Evolutionary conservation across 306 rosid species (phyloP), one percentile per base, ranked within the genome.

Genomic region (Prosopis cineraria): DNA sequence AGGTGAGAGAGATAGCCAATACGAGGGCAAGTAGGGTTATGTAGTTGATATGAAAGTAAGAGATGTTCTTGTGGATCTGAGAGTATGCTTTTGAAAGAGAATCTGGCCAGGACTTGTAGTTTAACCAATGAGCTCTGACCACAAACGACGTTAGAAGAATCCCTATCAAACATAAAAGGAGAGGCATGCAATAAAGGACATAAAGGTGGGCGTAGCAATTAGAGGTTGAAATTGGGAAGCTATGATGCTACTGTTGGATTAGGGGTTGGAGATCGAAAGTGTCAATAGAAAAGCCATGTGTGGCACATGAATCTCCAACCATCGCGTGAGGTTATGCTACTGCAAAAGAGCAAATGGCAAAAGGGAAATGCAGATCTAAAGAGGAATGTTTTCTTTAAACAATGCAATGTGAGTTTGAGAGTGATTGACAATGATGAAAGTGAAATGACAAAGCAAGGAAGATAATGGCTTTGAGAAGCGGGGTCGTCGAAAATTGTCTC

Each of bases 41-140:
- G 89, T 93, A 93, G 78, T 93, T 93, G 14, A 93, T 96, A 41
- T 97, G 98, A 72, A 93, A 93, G 79, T 93, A 93, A 43, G 88
- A 13, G 78, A 88, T 53, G 74, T 93, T 93, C 84, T 90, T 93
- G 52, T 97, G 98, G 91, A 91, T 90, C 87, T 97, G 91, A 30
- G 94, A 87, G 78, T 91, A 91, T 3, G 98, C 98, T 24, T 93
- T 97, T 40, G 98, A 17, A 1, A 93, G 86, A 43, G 86, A 80
- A 3, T 87, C 91, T 0, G 98, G 98, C 4, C 93, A 84, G 19
- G 91, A 73, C 62, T 59, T 19, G 96, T 77, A 79, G 45, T 60
- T 66, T 93, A 89, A 63, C 91, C 98, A 45, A 91, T 17, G 69
- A 93, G 89, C 77, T 93, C 98, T 44, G 77, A 64, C 98, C 98